Evolutionary conservation across 139 green algal genomes (phyloP), one percentile per base, ranked within the genome.

Genomic region (Limnomonas spitsbergensis): DNA sequence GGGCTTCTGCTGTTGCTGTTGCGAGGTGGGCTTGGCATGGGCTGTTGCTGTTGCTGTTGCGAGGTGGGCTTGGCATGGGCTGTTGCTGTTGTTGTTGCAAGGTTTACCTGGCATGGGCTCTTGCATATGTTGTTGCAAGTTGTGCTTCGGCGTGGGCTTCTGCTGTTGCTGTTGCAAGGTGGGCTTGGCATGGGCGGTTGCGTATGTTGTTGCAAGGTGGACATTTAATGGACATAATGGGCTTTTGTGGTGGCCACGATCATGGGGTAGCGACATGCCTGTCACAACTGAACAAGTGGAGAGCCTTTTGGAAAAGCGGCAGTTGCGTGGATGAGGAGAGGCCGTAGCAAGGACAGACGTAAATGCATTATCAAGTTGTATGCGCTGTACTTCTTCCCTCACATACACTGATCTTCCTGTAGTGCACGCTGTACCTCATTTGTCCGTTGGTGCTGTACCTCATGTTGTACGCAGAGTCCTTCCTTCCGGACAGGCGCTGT

Each of bases 171-270:
- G 83, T 75, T 94, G 90, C 56, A 93, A 97, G 68, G 68, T n/a
- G n/a, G 95, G 38, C 66, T 97, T 4, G 98, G 98, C 86, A 99
- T 98, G 95, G 95, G 93, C 73, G 94, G 92, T 72, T 99, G 95
- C 90, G 97, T 93, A 82, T 74, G 97, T 0, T 94, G 83, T 75
- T 94, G 90, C 56, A 93, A 97, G 68, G 68, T n/a, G n/a, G 95
- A 37, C 66, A 97, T 4, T 98, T 99, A 85, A 99, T 98, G 95
- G 95, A 92, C 73, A n/a, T n/a, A n/a, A n/a, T n/a, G n/a, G n/a
- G n/a, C n/a, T n/a, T n/a, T n/a, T n/a, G n/a, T n/a, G n/a, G n/a
- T n/a, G n/a, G n/a, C n/a, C n/a, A n/a, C n/a, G n/a, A n/a, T n/a
- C n/a, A n/a, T n/a, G n/a, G n/a, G n/a, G n/a, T n/a, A n/a, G n/a